Base-by-base conservation (phyloP, 148 eudicot genomes). In the Dysphania ambrosioides region DNA sequence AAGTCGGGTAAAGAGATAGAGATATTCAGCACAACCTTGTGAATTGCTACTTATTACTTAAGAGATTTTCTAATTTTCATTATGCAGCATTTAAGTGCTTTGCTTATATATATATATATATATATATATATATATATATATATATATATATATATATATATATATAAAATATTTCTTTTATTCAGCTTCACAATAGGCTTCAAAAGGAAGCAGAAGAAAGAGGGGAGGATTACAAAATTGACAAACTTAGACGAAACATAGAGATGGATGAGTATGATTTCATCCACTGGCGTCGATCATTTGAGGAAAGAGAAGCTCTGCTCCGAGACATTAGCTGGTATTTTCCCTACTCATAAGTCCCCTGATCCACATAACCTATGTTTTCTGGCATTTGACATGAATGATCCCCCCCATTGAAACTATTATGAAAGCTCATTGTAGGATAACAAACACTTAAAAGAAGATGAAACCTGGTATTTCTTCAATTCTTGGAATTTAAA, bases 231-330 rank as follows among this genome's bases (percentile, higher is more conserved):
- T 88, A 85, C 79, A 88, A 83, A 80, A 60, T 89, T 68, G 23
- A 57, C 72, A 88, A 87, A 80, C 74, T 92, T 71, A 86, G 89
- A 83, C 83, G 99, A 74, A 89, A 90, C 56, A 77, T 72, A 66
- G 99, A 95, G 78, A 95, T 95, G 99, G 97, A 95, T 72, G 97
- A 95, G 79, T 95, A 95, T 73, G 99, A 95, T 77, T 76, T 90
- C 15, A 82, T 92, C 77, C 99, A 95, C 73, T 95, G 99, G 99
- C 89, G 90, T 53, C 83, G 99, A 59, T 95, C 99, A n/a, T 75
- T 90, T 27, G 99, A 95, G 81, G 99, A 95, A 84, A 82, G 99
- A 90, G 97, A 95, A 80, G 93, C 99, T 79, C 83, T 95, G 53
- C 71, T 95, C 62, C 85, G 99, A 85, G 99, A 95, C 75, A 95